phyloP scores from a whole-genome alignment of 2,329 filamentous ascomycete species.

The Diaporthe sp. region DNA sequence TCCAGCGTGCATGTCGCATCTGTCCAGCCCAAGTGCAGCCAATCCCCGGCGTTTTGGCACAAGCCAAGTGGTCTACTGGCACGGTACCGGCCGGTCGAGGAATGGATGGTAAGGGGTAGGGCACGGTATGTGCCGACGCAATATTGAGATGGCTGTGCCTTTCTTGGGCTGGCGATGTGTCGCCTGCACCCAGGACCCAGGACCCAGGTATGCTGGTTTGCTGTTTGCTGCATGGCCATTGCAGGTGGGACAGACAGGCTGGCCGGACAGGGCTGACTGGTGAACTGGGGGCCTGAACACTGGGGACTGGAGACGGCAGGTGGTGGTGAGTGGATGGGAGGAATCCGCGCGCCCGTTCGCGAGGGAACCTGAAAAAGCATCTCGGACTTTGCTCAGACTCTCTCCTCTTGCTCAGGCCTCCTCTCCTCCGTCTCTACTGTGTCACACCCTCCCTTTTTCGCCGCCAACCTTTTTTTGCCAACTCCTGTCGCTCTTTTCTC shows the following conservation, averaged over 20 bases:
- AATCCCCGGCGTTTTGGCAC: background rate
- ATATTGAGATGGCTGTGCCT: background rate
- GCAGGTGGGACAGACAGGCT: slow-evolving; percentile 28
- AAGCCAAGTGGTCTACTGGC: background rate
- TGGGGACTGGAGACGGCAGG: background rate
- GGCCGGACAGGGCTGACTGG: slow-evolving; percentile 20
- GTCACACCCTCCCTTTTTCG: slow-evolving; percentile 36
- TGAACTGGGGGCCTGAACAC: background rate
- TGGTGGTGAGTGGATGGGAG: slow-evolving; percentile 9
- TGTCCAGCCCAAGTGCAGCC: background rate
- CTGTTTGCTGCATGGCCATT: slow-evolving; percentile 10
- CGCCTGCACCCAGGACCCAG: background rate
- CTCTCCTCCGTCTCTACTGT: slow-evolving; percentile 13
- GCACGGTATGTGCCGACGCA: background rate
- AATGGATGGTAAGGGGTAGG: background rate
- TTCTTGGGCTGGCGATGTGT: background rate
- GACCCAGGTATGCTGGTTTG: background rate
- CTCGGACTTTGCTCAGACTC: slow-evolving; percentile 29
- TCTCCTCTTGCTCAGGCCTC: slow-evolving; percentile 31
- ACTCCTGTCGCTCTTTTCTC: slow-evolving; percentile 31
- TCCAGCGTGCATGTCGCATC: slow-evolving; percentile 23
- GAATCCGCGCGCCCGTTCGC: slow-evolving; percentile 1
- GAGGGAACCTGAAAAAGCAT: slow-evolving; percentile 32
- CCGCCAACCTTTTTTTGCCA: slow-evolving; percentile 30
- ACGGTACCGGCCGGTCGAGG: background rate